These are phyloP conservation scores for Suhomyces taliae DNA, from an alignment of 1,139 yeast species.

Conservation along the genomic window DNA sequence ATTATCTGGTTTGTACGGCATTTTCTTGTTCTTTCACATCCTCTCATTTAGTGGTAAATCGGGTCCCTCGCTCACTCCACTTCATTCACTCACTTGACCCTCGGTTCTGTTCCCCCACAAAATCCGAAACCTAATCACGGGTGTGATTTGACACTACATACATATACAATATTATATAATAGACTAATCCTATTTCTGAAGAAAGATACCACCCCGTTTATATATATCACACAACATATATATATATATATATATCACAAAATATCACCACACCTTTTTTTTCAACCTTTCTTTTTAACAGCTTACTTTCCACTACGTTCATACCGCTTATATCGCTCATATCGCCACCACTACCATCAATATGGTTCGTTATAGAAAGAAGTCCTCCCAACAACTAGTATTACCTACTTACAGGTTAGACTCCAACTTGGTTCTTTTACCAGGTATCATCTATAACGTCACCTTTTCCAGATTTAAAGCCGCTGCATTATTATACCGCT, in stretches of 20 bases:
- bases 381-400: slow-evolving; percentile 20
- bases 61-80: background rate
- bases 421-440: slow-evolving; percentile 52
- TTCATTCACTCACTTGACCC: background rate
- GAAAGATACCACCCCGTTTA: too few species aligned
- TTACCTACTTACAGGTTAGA: slow-evolving; percentile 46
- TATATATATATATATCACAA: too few species aligned
- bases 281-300: background rate
- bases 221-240: background rate
- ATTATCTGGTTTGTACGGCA: background rate
- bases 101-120: background rate
- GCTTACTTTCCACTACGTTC: background rate
- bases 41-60: background rate
- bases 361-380: slow-evolving; percentile 9
- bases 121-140: background rate
- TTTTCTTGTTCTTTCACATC: background rate
- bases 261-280: background rate
- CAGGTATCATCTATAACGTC: slow-evolving; percentile 62
- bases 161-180: too few species aligned
- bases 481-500: slow-evolving; percentile 45
- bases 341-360: background rate
- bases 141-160: background rate
- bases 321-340: background rate
- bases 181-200: too few species aligned
- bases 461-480: slow-evolving; percentile 52